phyloP scores from a whole-genome alignment of 2,329 filamentous ascomycete genomes.

The Monilinia fructigena region DNA sequence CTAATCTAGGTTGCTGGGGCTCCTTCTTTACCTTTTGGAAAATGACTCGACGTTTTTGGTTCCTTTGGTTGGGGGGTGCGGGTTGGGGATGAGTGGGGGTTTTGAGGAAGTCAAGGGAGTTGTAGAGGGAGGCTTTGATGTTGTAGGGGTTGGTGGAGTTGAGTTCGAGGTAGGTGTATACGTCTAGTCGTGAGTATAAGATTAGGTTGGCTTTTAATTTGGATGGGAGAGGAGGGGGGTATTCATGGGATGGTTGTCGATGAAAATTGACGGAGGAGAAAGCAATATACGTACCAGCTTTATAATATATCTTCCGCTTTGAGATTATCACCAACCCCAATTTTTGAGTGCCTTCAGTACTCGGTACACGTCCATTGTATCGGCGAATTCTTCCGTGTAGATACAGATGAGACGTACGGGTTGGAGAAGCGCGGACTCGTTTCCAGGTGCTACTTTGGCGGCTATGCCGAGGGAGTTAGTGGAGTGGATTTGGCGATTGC shows the following conservation, averaged over 20 bases:
- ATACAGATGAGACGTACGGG: slow-evolving; percentile 66
- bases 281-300: slow-evolving; percentile 43
- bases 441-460: slow-evolving; percentile 69
- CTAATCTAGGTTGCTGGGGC: neutral
- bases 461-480: slow-evolving; percentile 67
- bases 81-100: neutral
- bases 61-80: neutral
- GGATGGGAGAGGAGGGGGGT: neutral
- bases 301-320: slow-evolving; percentile 67
- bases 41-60: neutral
- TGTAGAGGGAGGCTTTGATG: slow-evolving; percentile 59
- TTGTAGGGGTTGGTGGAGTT: slow-evolving; percentile 59
- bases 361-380: slow-evolving; percentile 65
- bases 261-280: too few relatives aligned
- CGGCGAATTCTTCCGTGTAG: slow-evolving; percentile 74
- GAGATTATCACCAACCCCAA: slow-evolving; percentile 56
- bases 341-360: slow-evolving; percentile 63
- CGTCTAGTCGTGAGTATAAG: slow-evolving; percentile 48
- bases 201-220: neutral
- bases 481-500: slow-evolving; percentile 65
- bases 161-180: slow-evolving; percentile 66
- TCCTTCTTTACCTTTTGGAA: neutral
- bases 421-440: slow-evolving; percentile 39
- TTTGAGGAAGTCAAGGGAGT: slow-evolving; percentile 44
- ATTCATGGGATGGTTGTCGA: neutral